A percentile compares a stretch with the other conserved stretches of the same genome.
Conservation (phyloP, 2,329 filamentous ascomycete genomes). For the Neofusicoccum kwambonambiense region DNA sequence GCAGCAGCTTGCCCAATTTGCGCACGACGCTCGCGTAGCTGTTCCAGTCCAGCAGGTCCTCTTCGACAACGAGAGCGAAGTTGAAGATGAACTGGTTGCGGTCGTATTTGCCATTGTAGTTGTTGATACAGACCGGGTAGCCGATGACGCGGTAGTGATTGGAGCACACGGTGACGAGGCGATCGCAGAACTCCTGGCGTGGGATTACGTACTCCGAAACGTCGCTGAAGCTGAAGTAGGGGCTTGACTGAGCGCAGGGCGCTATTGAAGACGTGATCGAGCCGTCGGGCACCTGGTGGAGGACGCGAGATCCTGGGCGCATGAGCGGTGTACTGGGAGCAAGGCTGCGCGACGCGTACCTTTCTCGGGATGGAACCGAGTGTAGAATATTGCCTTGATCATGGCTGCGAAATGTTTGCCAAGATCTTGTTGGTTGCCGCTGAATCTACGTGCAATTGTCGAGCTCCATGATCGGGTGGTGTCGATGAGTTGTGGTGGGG, state of each 20-base stretch:
- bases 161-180: conserved; percentile 73
- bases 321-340: conserved; percentile 12
- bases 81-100: conserved; percentile 99
- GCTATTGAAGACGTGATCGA: conserved; percentile 48
- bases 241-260: conserved; percentile 51
- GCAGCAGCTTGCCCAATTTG: conserved; percentile 81
- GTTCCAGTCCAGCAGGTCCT: conserved; percentile 64
- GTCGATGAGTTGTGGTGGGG: not conserved
- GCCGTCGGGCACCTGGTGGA: conserved; percentile 64
- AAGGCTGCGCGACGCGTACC: conserved; percentile 24
- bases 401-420: conserved; percentile 33
- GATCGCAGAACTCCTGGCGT: conserved; percentile 91
- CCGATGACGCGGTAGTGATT: conserved; percentile 81
- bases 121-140: conserved; percentile 81
- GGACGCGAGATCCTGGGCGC: conserved; percentile 59
- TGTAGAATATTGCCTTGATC: conserved; percentile 66
- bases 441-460: not conserved
- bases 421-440: not conserved
- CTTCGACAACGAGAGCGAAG: conserved; percentile 80
- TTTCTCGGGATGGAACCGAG: conserved; percentile 61
- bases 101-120: conserved; percentile 70
- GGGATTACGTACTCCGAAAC: conserved; percentile 93
- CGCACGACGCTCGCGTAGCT: conserved; percentile 83
- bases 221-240: conserved; percentile 80
- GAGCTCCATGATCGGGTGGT: conserved; percentile 7